Conservation (phyloP, 139 green algal genomes). For the Chlamydomonas eustigma region DNA sequence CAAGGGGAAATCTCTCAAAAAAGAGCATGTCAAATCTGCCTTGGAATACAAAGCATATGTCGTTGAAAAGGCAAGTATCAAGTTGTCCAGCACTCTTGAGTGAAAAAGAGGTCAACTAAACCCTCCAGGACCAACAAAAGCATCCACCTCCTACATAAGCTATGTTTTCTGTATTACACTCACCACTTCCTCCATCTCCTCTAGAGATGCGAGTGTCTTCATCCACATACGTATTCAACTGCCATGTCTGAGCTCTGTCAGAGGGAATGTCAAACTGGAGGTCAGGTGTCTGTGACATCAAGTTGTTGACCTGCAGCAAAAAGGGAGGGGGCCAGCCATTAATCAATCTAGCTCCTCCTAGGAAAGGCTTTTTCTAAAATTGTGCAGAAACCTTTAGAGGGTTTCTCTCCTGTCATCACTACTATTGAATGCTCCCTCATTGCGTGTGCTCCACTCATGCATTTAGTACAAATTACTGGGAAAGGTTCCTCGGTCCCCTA, state of each 20-base stretch:
- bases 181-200: constrained; percentile 19
- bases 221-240: constrained; percentile 85
- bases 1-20: neutral
- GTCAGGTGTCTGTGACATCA: constrained; percentile 52
- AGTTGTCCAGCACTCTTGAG: neutral
- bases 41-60: neutral
- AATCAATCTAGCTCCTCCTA: neutral
- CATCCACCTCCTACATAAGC: constrained; percentile 59
- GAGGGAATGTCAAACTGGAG: constrained; percentile 23
- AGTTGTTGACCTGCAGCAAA: constrained; percentile 29
- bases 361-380: too few relatives aligned
- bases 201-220: constrained; percentile 67
- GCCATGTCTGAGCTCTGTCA: constrained; percentile 16
- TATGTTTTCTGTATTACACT: neutral
- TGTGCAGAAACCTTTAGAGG: too few relatives aligned
- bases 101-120: neutral
- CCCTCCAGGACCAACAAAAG: constrained; percentile 60
- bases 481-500: too few relatives aligned
- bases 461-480: too few relatives aligned
- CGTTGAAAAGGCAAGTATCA: neutral
- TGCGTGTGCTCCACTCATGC: too few relatives aligned
- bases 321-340: neutral
- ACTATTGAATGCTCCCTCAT: too few relatives aligned
- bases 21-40: neutral
- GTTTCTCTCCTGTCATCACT: too few relatives aligned